Evolutionary conservation across 371 early-diverging fungal genomes (phyloP), one percentile per base, ranked within the genome.

Genomic region (Ordospora colligata): DNA sequence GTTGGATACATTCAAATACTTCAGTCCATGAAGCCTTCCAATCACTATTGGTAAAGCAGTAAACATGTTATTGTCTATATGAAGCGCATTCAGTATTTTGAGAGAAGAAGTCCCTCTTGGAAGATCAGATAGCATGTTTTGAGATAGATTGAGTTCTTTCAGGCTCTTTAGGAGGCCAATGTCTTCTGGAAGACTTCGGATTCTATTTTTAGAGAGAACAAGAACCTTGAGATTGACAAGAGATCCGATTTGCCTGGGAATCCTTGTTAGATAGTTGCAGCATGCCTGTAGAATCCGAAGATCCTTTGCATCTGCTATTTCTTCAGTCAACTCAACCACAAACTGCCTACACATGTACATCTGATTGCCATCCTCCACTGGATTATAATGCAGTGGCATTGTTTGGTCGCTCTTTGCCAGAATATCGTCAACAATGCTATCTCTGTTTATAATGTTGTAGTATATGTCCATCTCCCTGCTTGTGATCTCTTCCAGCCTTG

Each of bases 111-210:
- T 87, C 27, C 87, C 85, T 2, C 84, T 74, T 0, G 91, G 91
- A 44, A 92, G 73, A 9, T 73, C 53, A 2, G 77, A 81, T 23
- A 92, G 81, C 52, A 82, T 73, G 84, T 93, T 93, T 51, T 86
- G 76, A 21, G 88, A 86, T 7, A 91, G 74, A 82, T 90, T 89
- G 52, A 93, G 81, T 22, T 89, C 90, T 11, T 84, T 85, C 8
- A 93, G 85, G 47, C 88, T 87, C 6, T 86, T 75, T 2, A 91
- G 87, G 32, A 84, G 77, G 21, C 88, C 86, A 52, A 93, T 86
- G 1, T 90, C 87, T 14, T 88, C 88, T 0, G 93, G 93, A 0
- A 90, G 74, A 8, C 40, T 21, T 23, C 25, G 47, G 12, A 87
- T 70, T 66, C 69, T 58, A 70, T 85, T 85, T 47, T 80, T 69